Percentiles rank a stretch among this genome's conserved stretches.
Conservation (phyloP, 1,284 basidiomycete species). For the Tilletia setariae region DNA sequence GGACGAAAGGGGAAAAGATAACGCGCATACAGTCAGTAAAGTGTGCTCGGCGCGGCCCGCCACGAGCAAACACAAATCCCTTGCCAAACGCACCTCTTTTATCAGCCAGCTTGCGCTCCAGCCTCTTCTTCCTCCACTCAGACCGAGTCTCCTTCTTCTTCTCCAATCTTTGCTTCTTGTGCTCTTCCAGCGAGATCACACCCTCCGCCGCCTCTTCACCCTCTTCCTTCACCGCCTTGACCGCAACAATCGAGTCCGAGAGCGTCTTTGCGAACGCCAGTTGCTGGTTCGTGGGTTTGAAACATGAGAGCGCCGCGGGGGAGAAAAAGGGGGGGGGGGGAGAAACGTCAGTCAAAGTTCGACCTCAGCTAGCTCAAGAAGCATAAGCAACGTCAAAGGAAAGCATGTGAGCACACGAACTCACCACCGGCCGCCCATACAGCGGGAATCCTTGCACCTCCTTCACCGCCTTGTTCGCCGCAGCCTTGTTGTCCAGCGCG, state of each 20-base stretch:
- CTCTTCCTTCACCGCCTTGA: constrained; percentile 22
- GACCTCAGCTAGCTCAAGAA: no score
- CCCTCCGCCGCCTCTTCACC: constrained; percentile 19
- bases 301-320: no score
- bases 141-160: constrained; percentile 36
- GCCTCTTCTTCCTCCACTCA: constrained; percentile 27
- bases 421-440: constrained; percentile 82
- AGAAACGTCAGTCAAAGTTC: no score
- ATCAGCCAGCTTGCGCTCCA: constrained; percentile 33
- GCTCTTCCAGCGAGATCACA: constrained; percentile 52
- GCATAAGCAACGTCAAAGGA: neutral
- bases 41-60: no score
- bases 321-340: no score
- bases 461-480: constrained; percentile 79
- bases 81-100: constrained; percentile 21
- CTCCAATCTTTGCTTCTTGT: constrained; percentile 60
- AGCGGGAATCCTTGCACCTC: constrained; percentile 91
- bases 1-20: neutral
- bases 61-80: neutral
- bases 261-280: constrained; percentile 83
- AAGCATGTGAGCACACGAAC: constrained; percentile 10
- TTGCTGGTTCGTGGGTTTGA: constrained; percentile 68
- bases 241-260: constrained; percentile 77
- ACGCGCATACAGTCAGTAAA: no score
- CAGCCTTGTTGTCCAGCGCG: constrained; percentile 75